These are phyloP conservation scores for Trichophyton schoenleinii DNA, from an alignment of 2,329 filamentous ascomycete genomes.

Conservation along the genomic window DNA sequence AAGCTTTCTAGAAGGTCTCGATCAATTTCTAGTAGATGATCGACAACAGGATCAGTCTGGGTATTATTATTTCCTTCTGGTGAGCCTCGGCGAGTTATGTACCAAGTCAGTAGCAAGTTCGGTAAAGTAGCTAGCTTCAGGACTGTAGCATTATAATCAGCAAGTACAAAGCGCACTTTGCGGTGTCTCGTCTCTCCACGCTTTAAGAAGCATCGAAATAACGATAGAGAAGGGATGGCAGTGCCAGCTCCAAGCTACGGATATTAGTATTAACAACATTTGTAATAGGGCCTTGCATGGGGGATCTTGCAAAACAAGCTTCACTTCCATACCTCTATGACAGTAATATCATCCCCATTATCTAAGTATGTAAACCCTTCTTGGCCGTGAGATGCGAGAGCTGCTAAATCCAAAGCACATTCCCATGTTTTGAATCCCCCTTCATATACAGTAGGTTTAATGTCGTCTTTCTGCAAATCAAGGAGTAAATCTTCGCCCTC, in stretches of 20 bases:
- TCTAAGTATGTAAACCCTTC: conserved; percentile 1
- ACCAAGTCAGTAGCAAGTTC: conserved; percentile 48
- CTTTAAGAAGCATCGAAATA: conserved; percentile 36
- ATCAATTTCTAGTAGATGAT: conserved; percentile 35
- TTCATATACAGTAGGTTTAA: conserved; percentile 51
- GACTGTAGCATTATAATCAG: conserved; percentile 51
- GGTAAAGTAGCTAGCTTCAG: conserved; percentile 49
- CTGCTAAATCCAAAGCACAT: conserved; percentile 48
- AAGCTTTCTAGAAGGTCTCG: conserved; percentile 37
- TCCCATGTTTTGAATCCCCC: conserved; percentile 60
- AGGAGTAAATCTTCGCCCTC: conserved; percentile 34
- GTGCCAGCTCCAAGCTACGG: conserved; percentile 49
- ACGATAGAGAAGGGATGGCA: conserved; percentile 44
- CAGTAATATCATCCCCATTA: conserved; percentile 28
- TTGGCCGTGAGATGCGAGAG: conserved; percentile 18
- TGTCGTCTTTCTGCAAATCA: conserved; percentile 43
- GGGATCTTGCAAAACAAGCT: neutral
- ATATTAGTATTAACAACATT: neutral
- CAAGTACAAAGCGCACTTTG: conserved; percentile 42
- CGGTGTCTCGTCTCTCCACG: neutral
- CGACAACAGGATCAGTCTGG: conserved; percentile 15
- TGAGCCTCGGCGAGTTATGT: neutral
- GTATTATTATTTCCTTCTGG: neutral
- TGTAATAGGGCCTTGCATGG: no score
- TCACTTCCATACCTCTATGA: conserved; percentile 22